A percentile compares a stretch with the other conserved stretches of the same genome.
These are phyloP conservation scores for Raphanus sativus DNA, from an alignment of 345 rosid species.

Conservation along the genomic window DNA sequence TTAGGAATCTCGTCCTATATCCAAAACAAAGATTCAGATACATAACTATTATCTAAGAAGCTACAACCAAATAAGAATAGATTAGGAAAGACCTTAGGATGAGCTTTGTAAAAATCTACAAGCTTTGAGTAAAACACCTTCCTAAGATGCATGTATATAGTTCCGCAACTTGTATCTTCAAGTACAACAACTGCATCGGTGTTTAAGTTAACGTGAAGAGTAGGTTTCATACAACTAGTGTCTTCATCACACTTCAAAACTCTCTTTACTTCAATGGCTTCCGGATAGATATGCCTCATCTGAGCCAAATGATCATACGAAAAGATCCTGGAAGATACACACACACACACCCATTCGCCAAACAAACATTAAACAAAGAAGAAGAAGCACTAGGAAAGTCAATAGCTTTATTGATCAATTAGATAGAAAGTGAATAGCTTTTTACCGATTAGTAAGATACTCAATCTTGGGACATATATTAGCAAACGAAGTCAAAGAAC, in stretches of 20 bases:
- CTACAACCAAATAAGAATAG: not conserved
- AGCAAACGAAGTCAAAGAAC: constrained; percentile 52
- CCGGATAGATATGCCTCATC: constrained; percentile 72
- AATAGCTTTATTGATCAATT: not conserved
- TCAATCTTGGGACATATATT: constrained; percentile 62
- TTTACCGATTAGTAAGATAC: constrained; percentile 72
- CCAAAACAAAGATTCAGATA: constrained; percentile 1
- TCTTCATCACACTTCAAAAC: constrained; percentile 55
- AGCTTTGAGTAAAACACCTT: constrained; percentile 63
- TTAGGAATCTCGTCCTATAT: constrained; percentile 74
- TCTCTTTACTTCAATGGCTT: constrained; percentile 68
- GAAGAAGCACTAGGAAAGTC: not conserved
- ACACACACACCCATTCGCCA: constrained; percentile 1
- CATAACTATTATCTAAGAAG: not conserved
- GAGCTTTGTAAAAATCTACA: constrained; percentile 51
- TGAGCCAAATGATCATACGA: constrained; percentile 66
- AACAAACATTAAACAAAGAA: not conserved
- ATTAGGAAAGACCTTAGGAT: constrained; percentile 56
- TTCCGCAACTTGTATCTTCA: constrained; percentile 42
- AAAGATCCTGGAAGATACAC: constrained; percentile 57
- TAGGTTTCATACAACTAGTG: constrained; percentile 75
- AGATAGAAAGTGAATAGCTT: too few species aligned
- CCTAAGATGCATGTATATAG: constrained; percentile 50
- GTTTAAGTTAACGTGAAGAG: constrained; percentile 58
- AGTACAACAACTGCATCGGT: constrained; percentile 46